These are phyloP conservation scores for Quercus robur DNA, from an alignment of 306 rosid genomes.

Conservation along the genomic window DNA sequence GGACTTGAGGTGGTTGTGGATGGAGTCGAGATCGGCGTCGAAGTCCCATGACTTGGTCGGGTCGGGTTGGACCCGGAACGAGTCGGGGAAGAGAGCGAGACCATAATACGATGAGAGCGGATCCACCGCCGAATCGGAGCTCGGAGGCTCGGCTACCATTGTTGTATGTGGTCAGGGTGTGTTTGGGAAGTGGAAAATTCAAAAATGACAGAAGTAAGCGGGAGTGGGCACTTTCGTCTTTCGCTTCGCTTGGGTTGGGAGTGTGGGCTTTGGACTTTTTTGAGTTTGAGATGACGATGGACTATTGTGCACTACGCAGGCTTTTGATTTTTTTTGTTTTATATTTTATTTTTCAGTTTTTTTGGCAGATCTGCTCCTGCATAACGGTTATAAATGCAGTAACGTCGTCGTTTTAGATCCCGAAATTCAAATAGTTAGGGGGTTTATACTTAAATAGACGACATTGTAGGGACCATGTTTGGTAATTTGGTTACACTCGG, in stretches of 20 bases:
- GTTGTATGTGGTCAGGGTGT: neutral
- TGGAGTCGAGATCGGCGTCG: slow-evolving; percentile 38
- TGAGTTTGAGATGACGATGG: neutral
- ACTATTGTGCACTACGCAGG: too few species aligned
- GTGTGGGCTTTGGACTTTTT: neutral
- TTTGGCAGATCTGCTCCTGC: too few species aligned
- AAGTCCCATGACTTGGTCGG: slow-evolving; percentile 32
- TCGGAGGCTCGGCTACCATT: slow-evolving; percentile 36
- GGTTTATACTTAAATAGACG: too few species aligned
- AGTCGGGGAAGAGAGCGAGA: slow-evolving; percentile 45
- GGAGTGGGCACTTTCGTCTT: slow-evolving; percentile 6
- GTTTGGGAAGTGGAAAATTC: neutral
- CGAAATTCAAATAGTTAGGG: too few species aligned
- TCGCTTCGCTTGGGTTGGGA: neutral
- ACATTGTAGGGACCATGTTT: too few species aligned
- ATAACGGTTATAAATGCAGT: too few species aligned
- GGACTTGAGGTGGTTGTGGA: slow-evolving; percentile 59
- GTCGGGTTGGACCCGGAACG: slow-evolving; percentile 9
- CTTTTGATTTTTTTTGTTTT: too few species aligned
- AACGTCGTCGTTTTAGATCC: too few species aligned
- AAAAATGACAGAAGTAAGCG: slow-evolving; percentile 9
- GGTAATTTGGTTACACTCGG: too few species aligned
- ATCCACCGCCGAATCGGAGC: slow-evolving; percentile 26
- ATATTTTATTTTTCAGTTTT: too few species aligned
- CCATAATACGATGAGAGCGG: slow-evolving; percentile 58